Percentiles rank a stretch among this genome's conserved stretches.
Evolutionary conservation across 2,329 filamentous ascomycete species (phyloP).

Genomic region (Dryadomyces sulphureus): DNA sequence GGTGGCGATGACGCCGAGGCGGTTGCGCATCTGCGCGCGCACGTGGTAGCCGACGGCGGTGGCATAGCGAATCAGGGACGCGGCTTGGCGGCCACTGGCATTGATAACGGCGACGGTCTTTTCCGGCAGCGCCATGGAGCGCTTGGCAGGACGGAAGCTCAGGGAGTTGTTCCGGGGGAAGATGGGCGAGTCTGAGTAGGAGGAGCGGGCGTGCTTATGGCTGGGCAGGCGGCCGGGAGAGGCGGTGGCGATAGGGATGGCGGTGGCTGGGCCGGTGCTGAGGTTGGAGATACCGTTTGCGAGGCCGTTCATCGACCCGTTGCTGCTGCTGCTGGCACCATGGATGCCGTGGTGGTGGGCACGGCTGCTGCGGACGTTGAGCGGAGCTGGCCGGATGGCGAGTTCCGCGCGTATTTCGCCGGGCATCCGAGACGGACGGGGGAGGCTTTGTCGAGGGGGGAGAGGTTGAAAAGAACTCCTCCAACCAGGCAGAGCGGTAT

Average conservation of each 20-base stretch:
- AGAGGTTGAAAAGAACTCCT: not conserved
- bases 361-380: slow-evolving; percentile 1
- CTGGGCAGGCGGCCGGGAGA: slow-evolving; percentile 6
- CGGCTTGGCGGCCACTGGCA: slow-evolving; percentile 87
- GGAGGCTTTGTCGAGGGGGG: not conserved
- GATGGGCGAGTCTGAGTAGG: slow-evolving; percentile 45
- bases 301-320: not conserved
- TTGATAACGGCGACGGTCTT: slow-evolving; percentile 93
- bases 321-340: not conserved
- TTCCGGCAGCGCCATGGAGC: slow-evolving; percentile 42
- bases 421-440: slow-evolving; percentile 8
- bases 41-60: slow-evolving; percentile 89
- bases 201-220: slow-evolving; percentile 47
- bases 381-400: slow-evolving; percentile 14
- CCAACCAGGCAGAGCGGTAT: not conserved
- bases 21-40: slow-evolving; percentile 77
- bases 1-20: slow-evolving; percentile 73
- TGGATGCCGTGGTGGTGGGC: not conserved
- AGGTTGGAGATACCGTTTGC: slow-evolving; percentile 1
- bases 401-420: slow-evolving; percentile 12
- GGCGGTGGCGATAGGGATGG: slow-evolving; percentile 9
- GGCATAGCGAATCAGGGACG: slow-evolving; percentile 86
- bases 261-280: not conserved
- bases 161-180: slow-evolving; percentile 43
- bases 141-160: slow-evolving; percentile 45